Conservation (phyloP, 305 asterid species). For the Ruellia speciosa region DNA sequence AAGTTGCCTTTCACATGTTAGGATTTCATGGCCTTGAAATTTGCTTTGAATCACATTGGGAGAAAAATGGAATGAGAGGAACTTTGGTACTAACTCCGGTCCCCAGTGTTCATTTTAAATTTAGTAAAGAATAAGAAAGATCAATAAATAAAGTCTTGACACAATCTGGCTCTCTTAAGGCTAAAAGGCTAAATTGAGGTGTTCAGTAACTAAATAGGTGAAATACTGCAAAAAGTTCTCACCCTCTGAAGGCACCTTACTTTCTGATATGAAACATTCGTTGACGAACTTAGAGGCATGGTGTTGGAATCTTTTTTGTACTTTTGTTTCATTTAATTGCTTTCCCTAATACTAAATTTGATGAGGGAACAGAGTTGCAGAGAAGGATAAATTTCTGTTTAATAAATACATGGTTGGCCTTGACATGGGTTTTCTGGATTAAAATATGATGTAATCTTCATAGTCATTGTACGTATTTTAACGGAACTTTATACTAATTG, state of each 20-base stretch:
- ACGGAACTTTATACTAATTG: slow-evolving; percentile 4
- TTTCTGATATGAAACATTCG: background rate
- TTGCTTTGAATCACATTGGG: background rate
- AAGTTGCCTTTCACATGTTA: background rate
- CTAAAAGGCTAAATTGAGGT: background rate
- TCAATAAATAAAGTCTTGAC: background rate
- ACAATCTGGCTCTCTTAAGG: background rate
- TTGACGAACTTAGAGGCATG: background rate
- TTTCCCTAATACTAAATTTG: background rate
- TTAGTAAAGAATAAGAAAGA: too few relatives aligned
- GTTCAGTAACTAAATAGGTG: too few relatives aligned
- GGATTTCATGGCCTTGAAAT: background rate
- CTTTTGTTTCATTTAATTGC: background rate
- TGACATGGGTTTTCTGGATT: background rate
- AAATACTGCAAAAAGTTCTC: too few relatives aligned
- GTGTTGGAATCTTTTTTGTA: background rate
- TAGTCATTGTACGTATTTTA: background rate
- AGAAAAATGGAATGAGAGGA: background rate
- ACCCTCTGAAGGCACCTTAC: background rate
- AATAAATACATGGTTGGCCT: background rate
- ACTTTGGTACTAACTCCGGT: background rate
- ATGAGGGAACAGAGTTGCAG: background rate
- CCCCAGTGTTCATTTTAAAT: background rate
- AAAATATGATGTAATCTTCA: background rate
- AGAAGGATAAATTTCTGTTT: background rate